Percentiles rank a stretch among this genome's conserved stretches.
Conservation (phyloP, 768 basidiomycete genomes). For the Naematelia aurantialba region DNA sequence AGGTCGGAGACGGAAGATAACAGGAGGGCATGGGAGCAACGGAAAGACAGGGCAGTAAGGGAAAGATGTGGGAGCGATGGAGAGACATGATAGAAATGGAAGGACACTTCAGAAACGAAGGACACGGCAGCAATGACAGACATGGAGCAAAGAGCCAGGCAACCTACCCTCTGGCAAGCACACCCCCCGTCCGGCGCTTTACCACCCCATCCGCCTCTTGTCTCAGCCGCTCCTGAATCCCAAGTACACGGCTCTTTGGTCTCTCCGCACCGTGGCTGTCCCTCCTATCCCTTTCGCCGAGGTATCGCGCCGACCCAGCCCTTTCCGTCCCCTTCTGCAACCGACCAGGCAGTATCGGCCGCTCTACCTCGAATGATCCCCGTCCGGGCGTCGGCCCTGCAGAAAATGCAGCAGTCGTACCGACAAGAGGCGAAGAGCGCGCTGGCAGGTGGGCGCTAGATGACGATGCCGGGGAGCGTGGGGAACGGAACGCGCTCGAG, state of each 20-base stretch:
- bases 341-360: neutral
- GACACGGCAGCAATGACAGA: neutral
- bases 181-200: conserved; percentile 45
- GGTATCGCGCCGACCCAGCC: too few species aligned
- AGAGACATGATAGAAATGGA: neutral
- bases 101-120: neutral
- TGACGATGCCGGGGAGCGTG: neutral
- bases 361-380: neutral
- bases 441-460: neutral
- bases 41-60: too few species aligned
- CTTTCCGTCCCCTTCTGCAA: too few species aligned
- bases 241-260: conserved; percentile 22
- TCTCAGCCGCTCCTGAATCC: conserved; percentile 40
- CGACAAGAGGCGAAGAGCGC: neutral
- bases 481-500: neutral
- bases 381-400: neutral
- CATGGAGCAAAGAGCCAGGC: neutral
- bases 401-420: neutral
- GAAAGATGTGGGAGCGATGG: too few species aligned
- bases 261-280: neutral
- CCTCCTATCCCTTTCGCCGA: neutral
- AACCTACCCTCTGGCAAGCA: conserved; percentile 46
- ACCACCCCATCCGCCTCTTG: conserved; percentile 47
- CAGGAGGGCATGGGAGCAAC: too few species aligned
- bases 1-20: too few species aligned